Base-by-base conservation (phyloP, 2,329 filamentous ascomycete genomes). In the Neonectria magnoliae region DNA sequence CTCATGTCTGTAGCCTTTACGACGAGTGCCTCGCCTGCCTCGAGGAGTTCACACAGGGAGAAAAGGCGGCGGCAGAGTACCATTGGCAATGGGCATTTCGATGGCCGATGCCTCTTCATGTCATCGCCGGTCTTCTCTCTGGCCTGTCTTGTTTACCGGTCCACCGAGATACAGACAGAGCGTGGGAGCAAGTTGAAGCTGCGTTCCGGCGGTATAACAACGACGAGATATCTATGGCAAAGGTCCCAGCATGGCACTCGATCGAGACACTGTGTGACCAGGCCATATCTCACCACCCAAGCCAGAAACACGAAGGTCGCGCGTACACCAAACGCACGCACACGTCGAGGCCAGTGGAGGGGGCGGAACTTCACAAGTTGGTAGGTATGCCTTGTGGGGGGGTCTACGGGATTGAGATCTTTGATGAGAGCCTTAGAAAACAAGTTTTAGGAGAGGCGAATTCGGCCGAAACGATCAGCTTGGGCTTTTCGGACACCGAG, bases 81-180 rank as follows among this genome's bases (percentile, higher is more conserved):
- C 58, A 68, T 38, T 68, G 66, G 66, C 61, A 67, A 45, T 68
- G 66, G 66, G 61, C 64, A 1, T 68, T 67, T 25, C 57, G 64
- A 18, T 68, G 66, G 66, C 66, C 66, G 8, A 68, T 68, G 64
- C 66, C 66, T 18, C 50, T 67, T 6, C 64, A 68, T 36, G 64
- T 62, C 25, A 57, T 68, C 14, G 64, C 61, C 2, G 64, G 66
- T 2, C 29, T 68, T 8, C 58, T 68, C 13, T 57, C 61, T 6
- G 47, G 66, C 11, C 25, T 68, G n/a, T 56, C 66, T 18, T 59
- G 52, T 14, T 48, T 62, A 2, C 64, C 66, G 13, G 58, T 63
- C 25, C 66, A 68, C 48, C 50, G 54, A 18, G 64, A 68, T 25
- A 60, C 66, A 16, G 64, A 68, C 16, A 61, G 66, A 16, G 66